Base-by-base conservation (phyloP, 1,284 basidiomycete species). In the Fomes fomentarius region DNA sequence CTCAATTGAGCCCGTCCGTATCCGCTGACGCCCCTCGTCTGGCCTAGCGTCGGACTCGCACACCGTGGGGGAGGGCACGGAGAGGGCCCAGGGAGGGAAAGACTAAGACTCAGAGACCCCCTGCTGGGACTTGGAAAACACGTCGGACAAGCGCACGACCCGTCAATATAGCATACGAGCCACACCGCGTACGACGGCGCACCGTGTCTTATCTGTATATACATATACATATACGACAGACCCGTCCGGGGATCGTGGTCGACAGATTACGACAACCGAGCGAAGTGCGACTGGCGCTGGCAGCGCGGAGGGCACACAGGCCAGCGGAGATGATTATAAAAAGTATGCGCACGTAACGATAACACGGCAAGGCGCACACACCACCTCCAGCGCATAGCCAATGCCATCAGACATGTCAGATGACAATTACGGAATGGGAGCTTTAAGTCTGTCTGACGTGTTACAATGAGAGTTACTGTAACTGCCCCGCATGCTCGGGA, bases 211-310 rank as follows among this genome's bases (percentile, higher is more conserved):
- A n/a, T n/a, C n/a, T n/a, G n/a, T n/a, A n/a, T n/a, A n/a, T n/a
- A n/a, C n/a, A n/a, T n/a, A n/a, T n/a, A n/a, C n/a, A 30, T 26
- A 28, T 43, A 26, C 24, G 28, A 45, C 46, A 22, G 5, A 11
- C 37, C 11, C 47, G 39, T 49, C 39, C 47, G 39, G 38, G 26
- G 38, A 41, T 49, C 47, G 47, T 49, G 47, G 45, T 39, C n/a
- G 35, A 39, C 47, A 49, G 47, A 49, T 40, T 33, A 26, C 47
- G 47, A 49, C 47, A 49, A n/a, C 12, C 25, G n/a, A n/a, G 26
- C 25, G 38, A 30, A 2, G 25, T 42, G 15, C 3, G 41, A 17
- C 25, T 37, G 34, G 7, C 28, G 12, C 28, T 37, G 34, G 34
- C n/a, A 17, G 38, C 38, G 28, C 28, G 30, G 30, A 35, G 47